Evolutionary conservation across 345 rosid species (phyloP).

Genomic region (Citrus sp.): DNA sequence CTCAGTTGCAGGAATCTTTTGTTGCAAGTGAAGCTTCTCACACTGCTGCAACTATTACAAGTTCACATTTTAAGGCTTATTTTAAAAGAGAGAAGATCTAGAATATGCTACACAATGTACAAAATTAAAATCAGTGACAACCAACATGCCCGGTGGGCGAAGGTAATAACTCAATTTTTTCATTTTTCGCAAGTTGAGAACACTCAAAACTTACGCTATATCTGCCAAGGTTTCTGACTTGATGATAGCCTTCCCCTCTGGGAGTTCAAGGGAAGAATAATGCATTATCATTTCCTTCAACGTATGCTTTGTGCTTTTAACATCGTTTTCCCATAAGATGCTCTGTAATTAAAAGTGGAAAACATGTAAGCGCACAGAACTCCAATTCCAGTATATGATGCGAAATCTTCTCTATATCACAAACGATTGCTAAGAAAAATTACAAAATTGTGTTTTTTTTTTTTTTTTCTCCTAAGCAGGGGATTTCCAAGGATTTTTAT

Average conservation of each 20-base stretch:
- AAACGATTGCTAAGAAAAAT: constrained; percentile 3
- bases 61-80: not conserved
- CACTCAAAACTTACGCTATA: constrained; percentile 56
- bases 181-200: not conserved
- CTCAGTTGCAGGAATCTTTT: not conserved
- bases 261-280: constrained; percentile 73
- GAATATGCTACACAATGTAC: not conserved
- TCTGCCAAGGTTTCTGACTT: constrained; percentile 75
- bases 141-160: not conserved
- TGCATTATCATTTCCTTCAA: constrained; percentile 78
- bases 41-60: not conserved
- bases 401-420: not conserved
- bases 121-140: not conserved
- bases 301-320: constrained; percentile 85
- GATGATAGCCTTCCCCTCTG: constrained; percentile 76
- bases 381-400: not conserved
- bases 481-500: not conserved
- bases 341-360: constrained; percentile 49
- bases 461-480: not conserved
- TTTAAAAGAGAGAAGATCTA: not conserved
- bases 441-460: not conserved
- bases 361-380: constrained; percentile 9
- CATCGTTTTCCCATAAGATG: constrained; percentile 82
- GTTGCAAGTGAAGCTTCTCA: too few species aligned
- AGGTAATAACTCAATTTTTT: not conserved